Conservation (phyloP, 2,329 filamentous ascomycete species). For the Aspergillus persii region DNA sequence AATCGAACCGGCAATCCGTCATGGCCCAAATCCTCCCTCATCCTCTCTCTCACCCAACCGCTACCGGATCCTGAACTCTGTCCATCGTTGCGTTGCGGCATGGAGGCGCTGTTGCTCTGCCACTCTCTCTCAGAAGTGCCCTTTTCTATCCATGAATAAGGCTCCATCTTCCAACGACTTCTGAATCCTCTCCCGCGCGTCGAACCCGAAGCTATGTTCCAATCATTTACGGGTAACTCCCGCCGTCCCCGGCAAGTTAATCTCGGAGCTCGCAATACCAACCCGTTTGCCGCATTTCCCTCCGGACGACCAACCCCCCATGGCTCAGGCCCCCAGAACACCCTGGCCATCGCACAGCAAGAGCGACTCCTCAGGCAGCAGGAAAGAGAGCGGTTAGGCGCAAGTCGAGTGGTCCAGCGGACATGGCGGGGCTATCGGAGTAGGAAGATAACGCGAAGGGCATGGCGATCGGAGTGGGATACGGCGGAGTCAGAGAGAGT, state of each 20-base stretch:
- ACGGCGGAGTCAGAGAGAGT: constrained; percentile 48
- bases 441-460: constrained; percentile 57
- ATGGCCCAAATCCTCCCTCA: background rate
- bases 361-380: constrained; percentile 77
- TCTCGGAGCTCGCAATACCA: constrained; percentile 77
- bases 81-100: constrained; percentile 16
- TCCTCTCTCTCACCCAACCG: background rate
- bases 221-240: constrained; percentile 84
- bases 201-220: constrained; percentile 65
- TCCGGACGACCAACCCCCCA: constrained; percentile 56
- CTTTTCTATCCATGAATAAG: constrained; percentile 4
- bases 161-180: constrained; percentile 5
- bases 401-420: constrained; percentile 71
- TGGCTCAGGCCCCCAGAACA: constrained; percentile 67
- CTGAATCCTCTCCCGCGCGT: constrained; percentile 1
- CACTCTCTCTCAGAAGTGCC: constrained; percentile 13
- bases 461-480: constrained; percentile 64
- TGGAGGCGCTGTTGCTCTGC: constrained; percentile 19
- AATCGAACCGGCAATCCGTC: background rate
- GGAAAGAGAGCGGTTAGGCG: constrained; percentile 74
- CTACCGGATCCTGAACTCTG: background rate
- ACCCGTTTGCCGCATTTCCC: constrained; percentile 69
- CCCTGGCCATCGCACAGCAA: constrained; percentile 81
- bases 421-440: constrained; percentile 75
- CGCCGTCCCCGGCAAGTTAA: constrained; percentile 89